phyloP scores from a whole-genome alignment of 345 rosid genomes.

The Kernera saxatilis region DNA sequence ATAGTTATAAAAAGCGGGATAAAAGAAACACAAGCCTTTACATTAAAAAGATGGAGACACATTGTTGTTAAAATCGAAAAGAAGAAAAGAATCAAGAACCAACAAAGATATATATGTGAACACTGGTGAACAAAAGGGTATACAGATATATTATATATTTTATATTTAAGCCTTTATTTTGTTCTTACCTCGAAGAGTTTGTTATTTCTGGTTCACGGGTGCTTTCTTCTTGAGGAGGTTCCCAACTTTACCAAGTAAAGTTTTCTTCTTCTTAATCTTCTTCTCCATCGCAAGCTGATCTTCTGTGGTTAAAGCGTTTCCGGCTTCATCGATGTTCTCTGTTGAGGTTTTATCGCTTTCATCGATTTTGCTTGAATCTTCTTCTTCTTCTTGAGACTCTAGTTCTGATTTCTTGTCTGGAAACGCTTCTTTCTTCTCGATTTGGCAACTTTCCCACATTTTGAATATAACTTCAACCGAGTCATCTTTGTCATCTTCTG shows the following conservation, averaged over 20 bases:
- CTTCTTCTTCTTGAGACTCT: slow-evolving; percentile 77
- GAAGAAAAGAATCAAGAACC: slow-evolving; percentile 29
- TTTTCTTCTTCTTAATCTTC: slow-evolving; percentile 77
- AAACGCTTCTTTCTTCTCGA: slow-evolving; percentile 89
- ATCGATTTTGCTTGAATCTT: slow-evolving; percentile 56
- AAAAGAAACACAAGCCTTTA: slow-evolving; percentile 20
- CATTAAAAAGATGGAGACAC: not conserved
- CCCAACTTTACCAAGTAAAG: slow-evolving; percentile 84
- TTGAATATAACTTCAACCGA: slow-evolving; percentile 71
- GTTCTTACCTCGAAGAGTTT: slow-evolving; percentile 23
- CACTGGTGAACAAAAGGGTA: slow-evolving; percentile 24
- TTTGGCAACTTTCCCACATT: slow-evolving; percentile 99
- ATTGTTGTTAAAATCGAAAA: slow-evolving; percentile 14
- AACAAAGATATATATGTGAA: slow-evolving; percentile 24
- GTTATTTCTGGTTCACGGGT: slow-evolving; percentile 55
- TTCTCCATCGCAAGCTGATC: slow-evolving; percentile 41
- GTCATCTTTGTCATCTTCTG: slow-evolving; percentile 46
- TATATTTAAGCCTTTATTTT: not conserved
- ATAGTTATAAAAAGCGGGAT: not conserved
- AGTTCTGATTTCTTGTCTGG: slow-evolving; percentile 65
- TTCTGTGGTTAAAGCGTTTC: slow-evolving; percentile 45
- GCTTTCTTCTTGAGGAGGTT: slow-evolving; percentile 91
- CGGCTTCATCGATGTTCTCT: slow-evolving; percentile 49
- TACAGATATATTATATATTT: slow-evolving; percentile 9
- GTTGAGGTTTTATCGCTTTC: slow-evolving; percentile 50